These are phyloP conservation scores for Wickerhamomyces bovis DNA, from an alignment of 805 yeast genomes.

Conservation along the genomic window DNA sequence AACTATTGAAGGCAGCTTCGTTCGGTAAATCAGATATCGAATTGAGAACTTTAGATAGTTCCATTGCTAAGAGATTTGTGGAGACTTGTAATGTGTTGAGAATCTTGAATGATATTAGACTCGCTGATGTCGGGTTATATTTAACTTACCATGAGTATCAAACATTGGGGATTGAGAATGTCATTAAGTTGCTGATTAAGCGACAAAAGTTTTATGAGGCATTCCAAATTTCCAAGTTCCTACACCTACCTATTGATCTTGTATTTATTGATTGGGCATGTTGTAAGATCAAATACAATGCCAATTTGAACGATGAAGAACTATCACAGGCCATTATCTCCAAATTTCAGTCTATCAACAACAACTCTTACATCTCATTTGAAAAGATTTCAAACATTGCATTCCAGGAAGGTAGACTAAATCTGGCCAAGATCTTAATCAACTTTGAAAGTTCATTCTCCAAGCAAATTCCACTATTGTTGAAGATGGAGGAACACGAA, in stretches of 20 bases:
- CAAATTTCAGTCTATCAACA: constrained; percentile 31
- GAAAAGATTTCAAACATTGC: constrained; percentile 59
- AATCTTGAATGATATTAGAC: constrained; percentile 64
- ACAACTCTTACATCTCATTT: constrained; percentile 43
- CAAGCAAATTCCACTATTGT: constrained; percentile 54
- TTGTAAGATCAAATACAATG: constrained; percentile 51
- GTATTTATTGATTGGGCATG: constrained; percentile 81
- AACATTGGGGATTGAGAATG: constrained; percentile 45
- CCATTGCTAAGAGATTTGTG: constrained; percentile 49
- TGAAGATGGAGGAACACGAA: constrained; percentile 68
- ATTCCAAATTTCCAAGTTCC: constrained; percentile 50
- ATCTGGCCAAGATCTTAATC: constrained; percentile 61
- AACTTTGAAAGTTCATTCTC: constrained; percentile 55
- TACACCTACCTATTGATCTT: constrained; percentile 38
- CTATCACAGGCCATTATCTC: constrained; percentile 44
- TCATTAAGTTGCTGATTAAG: constrained; percentile 51
- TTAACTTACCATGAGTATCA: constrained; percentile 53
- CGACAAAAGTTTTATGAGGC: constrained; percentile 60
- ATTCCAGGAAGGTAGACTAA: constrained; percentile 72
- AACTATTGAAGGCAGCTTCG: constrained; percentile 69
- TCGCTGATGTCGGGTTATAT: constrained; percentile 59
- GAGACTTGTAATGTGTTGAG: constrained; percentile 55
- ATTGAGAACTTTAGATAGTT: constrained; percentile 26
- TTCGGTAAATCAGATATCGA: constrained; percentile 65
- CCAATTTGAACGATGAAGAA: constrained; percentile 50